These are phyloP conservation scores for Plasmodium knowlesi DNA, from an alignment of 169 alveolate genomes.

Conservation along the genomic window DNA sequence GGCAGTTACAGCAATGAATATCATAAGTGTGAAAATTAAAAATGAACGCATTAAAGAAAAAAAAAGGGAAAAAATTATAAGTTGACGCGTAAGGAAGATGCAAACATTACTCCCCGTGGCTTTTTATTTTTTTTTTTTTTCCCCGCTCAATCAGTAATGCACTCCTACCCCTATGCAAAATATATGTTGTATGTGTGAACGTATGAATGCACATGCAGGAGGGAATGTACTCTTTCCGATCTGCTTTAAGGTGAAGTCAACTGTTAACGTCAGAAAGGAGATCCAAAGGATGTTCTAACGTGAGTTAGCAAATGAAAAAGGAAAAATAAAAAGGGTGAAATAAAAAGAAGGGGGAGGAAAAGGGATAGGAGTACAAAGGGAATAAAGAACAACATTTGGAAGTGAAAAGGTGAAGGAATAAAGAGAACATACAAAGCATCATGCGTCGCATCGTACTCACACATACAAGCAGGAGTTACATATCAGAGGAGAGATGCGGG, in stretches of 20 bases:
- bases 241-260: not conserved
- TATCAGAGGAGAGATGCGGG: not conserved
- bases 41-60: not conserved
- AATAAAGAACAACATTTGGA: not conserved
- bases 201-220: not conserved
- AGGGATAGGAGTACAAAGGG: not conserved
- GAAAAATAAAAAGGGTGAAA: not conserved
- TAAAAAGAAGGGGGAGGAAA: not conserved
- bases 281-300: not conserved
- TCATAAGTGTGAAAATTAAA: not conserved
- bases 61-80: not conserved
- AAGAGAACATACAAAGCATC: not conserved
- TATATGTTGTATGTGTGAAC: not conserved
- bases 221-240: not conserved
- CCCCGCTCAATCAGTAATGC: not conserved
- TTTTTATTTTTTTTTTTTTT: not conserved
- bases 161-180: not conserved
- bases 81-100: not conserved
- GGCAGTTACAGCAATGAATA: not conserved
- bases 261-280: not conserved
- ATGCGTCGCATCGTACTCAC: not conserved
- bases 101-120: not conserved
- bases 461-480: not conserved
- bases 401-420: not conserved
- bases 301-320: not conserved